These are phyloP conservation scores for Stylonectria norvegica DNA, from an alignment of 2,329 filamentous ascomycete species.

Conservation along the genomic window DNA sequence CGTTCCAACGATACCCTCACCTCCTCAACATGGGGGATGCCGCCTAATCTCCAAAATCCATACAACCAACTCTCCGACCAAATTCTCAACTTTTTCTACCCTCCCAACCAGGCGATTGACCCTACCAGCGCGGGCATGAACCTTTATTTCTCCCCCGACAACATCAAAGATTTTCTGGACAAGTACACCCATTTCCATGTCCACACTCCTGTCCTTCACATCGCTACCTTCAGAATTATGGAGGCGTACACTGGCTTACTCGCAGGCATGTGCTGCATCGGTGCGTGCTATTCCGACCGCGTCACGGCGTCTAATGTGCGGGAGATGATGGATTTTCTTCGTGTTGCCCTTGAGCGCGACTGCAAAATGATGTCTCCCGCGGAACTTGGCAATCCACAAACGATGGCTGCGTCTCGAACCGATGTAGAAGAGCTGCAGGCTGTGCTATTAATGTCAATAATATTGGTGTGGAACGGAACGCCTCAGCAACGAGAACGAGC, in stretches of 20 bases:
- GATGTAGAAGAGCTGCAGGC: constrained; percentile 67
- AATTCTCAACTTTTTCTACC: constrained; percentile 55
- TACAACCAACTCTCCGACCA: constrained; percentile 54
- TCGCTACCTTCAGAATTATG: constrained; percentile 66
- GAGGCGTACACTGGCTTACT: constrained; percentile 65
- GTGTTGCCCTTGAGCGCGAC: constrained; percentile 55
- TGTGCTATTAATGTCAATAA: constrained; percentile 56
- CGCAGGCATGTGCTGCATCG: constrained; percentile 68
- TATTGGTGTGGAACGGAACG: constrained; percentile 69
- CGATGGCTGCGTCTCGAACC: constrained; percentile 28
- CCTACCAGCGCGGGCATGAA: constrained; percentile 55
- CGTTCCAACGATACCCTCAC: constrained; percentile 42
- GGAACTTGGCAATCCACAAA: constrained; percentile 16
- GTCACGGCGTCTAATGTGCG: constrained; percentile 59
- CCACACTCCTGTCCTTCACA: constrained; percentile 70
- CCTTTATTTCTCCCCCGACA: constrained; percentile 63
- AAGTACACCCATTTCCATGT: constrained; percentile 70
- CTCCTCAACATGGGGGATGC: constrained; percentile 49
- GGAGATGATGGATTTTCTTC: constrained; percentile 63
- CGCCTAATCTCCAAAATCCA: constrained; percentile 46
- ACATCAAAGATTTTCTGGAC: constrained; percentile 67
- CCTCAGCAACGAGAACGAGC: constrained; percentile 61
- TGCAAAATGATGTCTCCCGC: constrained; percentile 42
- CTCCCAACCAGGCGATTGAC: constrained; percentile 44
- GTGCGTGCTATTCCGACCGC: constrained; percentile 69